phyloP scores from a whole-genome alignment of 192 early-diverging fungal genomes.

The Paraglomus brasilianum region DNA sequence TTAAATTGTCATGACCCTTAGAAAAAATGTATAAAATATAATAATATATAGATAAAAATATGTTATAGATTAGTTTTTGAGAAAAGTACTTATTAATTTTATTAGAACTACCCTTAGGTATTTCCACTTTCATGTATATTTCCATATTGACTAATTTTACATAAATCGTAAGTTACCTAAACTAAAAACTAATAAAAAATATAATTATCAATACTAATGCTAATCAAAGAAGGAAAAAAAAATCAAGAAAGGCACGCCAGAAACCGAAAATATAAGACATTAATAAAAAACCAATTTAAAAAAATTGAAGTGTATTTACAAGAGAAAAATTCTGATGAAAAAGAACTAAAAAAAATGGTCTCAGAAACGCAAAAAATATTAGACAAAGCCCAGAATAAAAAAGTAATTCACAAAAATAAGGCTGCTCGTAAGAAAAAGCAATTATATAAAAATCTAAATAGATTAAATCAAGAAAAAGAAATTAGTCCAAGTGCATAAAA shows the following conservation, averaged over 20 bases:
- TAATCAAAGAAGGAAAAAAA: background rate
- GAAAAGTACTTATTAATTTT: too few relatives aligned
- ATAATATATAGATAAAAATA: too few relatives aligned
- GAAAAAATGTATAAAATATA: too few relatives aligned
- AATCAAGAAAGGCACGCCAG: conserved; percentile 9
- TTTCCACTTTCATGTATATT: conserved; percentile 20
- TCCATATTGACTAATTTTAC: conserved; percentile 21
- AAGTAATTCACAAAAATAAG: conserved; percentile 15
- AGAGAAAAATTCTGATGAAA: background rate
- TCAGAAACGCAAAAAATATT: conserved; percentile 1
- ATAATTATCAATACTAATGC: conserved; percentile 7
- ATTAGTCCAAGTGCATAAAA: too few relatives aligned
- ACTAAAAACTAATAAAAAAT: conserved; percentile 1
- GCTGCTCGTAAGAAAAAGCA: conserved; percentile 10
- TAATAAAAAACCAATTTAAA: conserved; percentile 11
- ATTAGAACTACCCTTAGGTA: too few relatives aligned
- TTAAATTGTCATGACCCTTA: too few relatives aligned
- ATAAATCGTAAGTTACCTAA: too few relatives aligned
- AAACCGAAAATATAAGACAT: conserved; percentile 8
- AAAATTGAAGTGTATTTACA: background rate
- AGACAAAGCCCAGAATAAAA: conserved; percentile 14
- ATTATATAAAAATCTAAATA: conserved; percentile 7
- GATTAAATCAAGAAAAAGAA: too few relatives aligned
- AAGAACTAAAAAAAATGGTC: background rate
- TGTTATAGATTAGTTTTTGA: too few relatives aligned